Evolutionary conservation across 495 filamentous ascomycete genomes (phyloP).

Genomic region (Mycothermus thermophilus): DNA sequence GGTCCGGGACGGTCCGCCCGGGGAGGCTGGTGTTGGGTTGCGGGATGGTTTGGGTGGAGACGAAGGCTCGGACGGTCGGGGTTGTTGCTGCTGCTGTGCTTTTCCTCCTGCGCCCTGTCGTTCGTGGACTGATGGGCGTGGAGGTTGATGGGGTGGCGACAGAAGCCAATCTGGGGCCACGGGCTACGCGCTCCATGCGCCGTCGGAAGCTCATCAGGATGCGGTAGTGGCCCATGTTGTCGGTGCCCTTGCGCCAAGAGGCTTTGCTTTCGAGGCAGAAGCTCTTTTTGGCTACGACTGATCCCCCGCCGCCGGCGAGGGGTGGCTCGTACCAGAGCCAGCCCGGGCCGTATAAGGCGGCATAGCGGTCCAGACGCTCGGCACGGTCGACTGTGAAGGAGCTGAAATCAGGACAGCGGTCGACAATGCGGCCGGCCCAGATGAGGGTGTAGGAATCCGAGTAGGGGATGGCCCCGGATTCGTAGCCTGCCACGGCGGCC

Average conservation of each 20-base stretch:
- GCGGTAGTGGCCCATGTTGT: conserved; percentile 16
- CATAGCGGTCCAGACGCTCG: conserved; percentile 30
- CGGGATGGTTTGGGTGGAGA: background rate
- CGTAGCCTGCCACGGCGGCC: conserved; percentile 31
- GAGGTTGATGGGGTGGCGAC: background rate
- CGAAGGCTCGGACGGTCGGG: background rate
- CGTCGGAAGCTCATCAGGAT: conserved; percentile 17
- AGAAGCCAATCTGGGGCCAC: no score
- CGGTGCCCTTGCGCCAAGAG: conserved; percentile 4
- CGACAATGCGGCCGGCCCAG: conserved; percentile 33
- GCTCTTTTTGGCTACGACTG: conserved; percentile 18
- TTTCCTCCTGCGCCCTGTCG: background rate
- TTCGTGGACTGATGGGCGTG: background rate
- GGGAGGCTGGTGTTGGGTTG: background rate
- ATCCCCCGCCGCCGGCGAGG: conserved; percentile 9
- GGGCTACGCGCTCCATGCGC: conserved; percentile 7
- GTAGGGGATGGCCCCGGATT: conserved; percentile 26
- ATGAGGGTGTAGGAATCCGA: conserved; percentile 29
- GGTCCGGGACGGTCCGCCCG: conserved; percentile 3
- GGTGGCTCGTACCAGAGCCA: conserved; percentile 41
- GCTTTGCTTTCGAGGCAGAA: conserved; percentile 14
- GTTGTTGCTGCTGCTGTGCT: background rate
- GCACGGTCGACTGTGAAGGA: conserved; percentile 25
- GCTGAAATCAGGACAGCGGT: conserved; percentile 22
- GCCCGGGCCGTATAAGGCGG: conserved; percentile 22